Percentiles rank a stretch among this genome's conserved stretches.
phyloP scores from a whole-genome alignment of 306 rosid species.

The Pyrus pyrifolia region DNA sequence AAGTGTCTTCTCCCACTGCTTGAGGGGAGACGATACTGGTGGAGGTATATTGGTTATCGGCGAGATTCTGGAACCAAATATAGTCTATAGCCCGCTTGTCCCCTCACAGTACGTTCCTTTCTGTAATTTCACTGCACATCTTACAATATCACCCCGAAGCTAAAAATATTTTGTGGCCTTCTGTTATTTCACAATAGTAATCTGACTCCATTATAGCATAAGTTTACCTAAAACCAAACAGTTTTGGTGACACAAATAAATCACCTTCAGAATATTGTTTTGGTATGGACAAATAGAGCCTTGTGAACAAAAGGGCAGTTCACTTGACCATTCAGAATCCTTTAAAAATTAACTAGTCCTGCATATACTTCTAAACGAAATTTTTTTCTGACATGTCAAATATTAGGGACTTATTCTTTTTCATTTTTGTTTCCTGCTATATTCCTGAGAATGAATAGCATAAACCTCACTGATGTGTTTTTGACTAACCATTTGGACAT shows the following conservation, averaged over 20 bases:
- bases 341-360: background rate
- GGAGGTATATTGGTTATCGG: slow-evolving; percentile 96
- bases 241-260: background rate
- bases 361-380: background rate
- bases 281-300: background rate
- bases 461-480: slow-evolving; percentile 1
- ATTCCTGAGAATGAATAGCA: background rate
- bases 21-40: slow-evolving; percentile 78
- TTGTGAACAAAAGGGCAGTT: background rate
- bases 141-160: background rate
- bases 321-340: background rate
- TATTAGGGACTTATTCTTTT: background rate
- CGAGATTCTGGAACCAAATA: slow-evolving; percentile 78
- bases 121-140: background rate
- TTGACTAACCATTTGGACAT: slow-evolving; percentile 8
- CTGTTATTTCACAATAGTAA: background rate
- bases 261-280: background rate
- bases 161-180: background rate
- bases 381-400: background rate
- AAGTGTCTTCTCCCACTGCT: slow-evolving; percentile 85
- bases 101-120: slow-evolving; percentile 71
- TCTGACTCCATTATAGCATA: background rate
- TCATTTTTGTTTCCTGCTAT: background rate
- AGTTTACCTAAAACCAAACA: background rate
- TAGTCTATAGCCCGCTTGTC: slow-evolving; percentile 83